Evolutionary conservation across 768 basidiomycete genomes (phyloP).

Genomic region (Aureoboletus auriporus): DNA sequence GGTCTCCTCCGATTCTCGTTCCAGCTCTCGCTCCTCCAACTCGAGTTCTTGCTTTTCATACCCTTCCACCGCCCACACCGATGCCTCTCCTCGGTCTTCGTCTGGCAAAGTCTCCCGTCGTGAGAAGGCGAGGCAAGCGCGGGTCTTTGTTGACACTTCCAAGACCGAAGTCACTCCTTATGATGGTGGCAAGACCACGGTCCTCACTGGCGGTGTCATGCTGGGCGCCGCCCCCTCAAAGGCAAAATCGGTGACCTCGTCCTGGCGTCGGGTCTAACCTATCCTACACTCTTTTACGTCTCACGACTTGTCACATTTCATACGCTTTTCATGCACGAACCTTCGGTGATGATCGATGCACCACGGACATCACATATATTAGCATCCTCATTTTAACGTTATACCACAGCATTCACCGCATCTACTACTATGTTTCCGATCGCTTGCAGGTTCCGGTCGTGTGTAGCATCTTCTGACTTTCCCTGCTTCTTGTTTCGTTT

Average conservation of each 20-base stretch:
- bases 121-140: conserved; percentile 63
- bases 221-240: conserved; percentile 51
- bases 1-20: conserved; percentile 48
- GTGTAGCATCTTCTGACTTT: conserved; percentile 28
- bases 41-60: conserved; percentile 73
- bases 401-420: conserved; percentile 29
- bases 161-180: conserved; percentile 82
- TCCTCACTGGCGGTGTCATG: conserved; percentile 86
- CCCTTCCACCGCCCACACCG: conserved; percentile 53
- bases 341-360: conserved; percentile 24
- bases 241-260: conserved; percentile 31
- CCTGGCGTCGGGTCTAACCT: conserved; percentile 58
- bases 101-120: conserved; percentile 59
- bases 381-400: conserved; percentile 31
- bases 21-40: conserved; percentile 62
- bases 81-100: conserved; percentile 42
- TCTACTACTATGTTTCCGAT: conserved; percentile 15
- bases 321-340: conserved; percentile 24
- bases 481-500: conserved; percentile 20
- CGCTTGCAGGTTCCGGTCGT: conserved; percentile 20
- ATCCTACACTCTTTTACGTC: conserved; percentile 21
- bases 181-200: conserved; percentile 85
- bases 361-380: conserved; percentile 29
- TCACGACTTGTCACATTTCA: conserved; percentile 19
- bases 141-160: conserved; percentile 68